Percentiles rank a stretch among this genome's conserved stretches.
These are phyloP conservation scores for Naganishia antarctica DNA, from an alignment of 768 basidiomycete genomes.

Conservation along the genomic window DNA sequence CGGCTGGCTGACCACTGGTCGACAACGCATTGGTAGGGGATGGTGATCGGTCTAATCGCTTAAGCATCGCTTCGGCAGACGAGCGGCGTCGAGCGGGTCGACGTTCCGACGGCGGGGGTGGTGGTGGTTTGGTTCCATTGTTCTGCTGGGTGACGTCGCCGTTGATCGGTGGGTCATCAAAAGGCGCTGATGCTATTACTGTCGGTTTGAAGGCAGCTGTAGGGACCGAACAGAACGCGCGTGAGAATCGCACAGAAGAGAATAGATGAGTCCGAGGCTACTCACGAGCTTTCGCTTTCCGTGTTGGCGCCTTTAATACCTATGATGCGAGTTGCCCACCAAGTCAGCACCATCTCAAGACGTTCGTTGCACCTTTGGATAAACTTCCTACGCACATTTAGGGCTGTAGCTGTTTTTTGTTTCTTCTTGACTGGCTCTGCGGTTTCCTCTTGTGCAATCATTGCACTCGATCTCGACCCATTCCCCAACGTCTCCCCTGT, in stretches of 20 bases:
- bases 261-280: not conserved
- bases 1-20: not conserved
- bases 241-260: not conserved
- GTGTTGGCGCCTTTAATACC: constrained; percentile 8
- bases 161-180: not conserved
- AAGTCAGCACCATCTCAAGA: not conserved
- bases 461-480: not conserved
- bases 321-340: not conserved
- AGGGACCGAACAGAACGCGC: not conserved
- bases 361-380: not conserved
- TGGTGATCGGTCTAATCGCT: constrained; percentile 20
- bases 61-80: constrained; percentile 35
- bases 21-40: not conserved
- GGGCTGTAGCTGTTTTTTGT: constrained; percentile 6
- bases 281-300: constrained; percentile 27
- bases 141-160: constrained; percentile 24
- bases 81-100: constrained; percentile 43
- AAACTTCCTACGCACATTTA: not conserved
- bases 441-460: not conserved
- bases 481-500: not conserved
- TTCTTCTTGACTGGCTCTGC: constrained; percentile 15
- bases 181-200: not conserved
- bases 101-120: constrained; percentile 43
- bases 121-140: constrained; percentile 23
- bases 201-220: constrained; percentile 27